Percentiles rank a stretch among this genome's conserved stretches.
Conservation (phyloP, 768 basidiomycete genomes). For the Russula foetens region DNA sequence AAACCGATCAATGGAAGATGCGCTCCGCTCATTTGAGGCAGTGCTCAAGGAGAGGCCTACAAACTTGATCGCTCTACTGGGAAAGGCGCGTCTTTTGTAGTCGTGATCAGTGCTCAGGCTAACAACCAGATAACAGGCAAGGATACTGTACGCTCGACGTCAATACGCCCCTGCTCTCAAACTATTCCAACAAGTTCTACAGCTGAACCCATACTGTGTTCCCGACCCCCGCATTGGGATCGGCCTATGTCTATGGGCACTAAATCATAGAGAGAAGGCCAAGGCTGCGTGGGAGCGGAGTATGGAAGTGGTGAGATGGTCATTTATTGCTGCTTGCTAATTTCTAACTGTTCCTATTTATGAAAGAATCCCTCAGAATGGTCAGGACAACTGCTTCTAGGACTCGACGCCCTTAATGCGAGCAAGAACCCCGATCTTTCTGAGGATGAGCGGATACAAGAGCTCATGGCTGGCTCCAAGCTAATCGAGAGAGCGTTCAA, state of each 20-base stretch:
- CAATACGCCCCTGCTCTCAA: constrained; percentile 74
- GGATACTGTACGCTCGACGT: constrained; percentile 75
- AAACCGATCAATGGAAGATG: constrained; percentile 73
- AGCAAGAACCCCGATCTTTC: constrained; percentile 63
- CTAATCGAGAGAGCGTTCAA: constrained; percentile 76
- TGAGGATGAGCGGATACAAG: constrained; percentile 53
- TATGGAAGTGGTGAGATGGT: constrained; percentile 62
- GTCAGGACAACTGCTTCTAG: constrained; percentile 75
- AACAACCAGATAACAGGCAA: constrained; percentile 43
- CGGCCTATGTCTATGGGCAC: constrained; percentile 86
- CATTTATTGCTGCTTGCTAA: neutral
- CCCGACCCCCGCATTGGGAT: constrained; percentile 97
- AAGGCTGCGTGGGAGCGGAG: constrained; percentile 88
- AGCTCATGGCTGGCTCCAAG: constrained; percentile 59
- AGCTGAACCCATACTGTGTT: constrained; percentile 64
- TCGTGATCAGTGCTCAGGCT: neutral
- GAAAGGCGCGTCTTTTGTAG: constrained; percentile 51
- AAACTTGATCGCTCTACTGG: constrained; percentile 80
- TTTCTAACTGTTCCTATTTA: neutral
- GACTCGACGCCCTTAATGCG: constrained; percentile 78
- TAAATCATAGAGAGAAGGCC: constrained; percentile 77
- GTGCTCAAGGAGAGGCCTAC: constrained; percentile 73
- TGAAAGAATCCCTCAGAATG: constrained; percentile 68
- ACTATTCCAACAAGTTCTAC: constrained; percentile 77
- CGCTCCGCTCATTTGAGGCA: constrained; percentile 71